Base-by-base conservation (phyloP, 1,284 basidiomycete species). In the Fistulinella cinereoalba region DNA sequence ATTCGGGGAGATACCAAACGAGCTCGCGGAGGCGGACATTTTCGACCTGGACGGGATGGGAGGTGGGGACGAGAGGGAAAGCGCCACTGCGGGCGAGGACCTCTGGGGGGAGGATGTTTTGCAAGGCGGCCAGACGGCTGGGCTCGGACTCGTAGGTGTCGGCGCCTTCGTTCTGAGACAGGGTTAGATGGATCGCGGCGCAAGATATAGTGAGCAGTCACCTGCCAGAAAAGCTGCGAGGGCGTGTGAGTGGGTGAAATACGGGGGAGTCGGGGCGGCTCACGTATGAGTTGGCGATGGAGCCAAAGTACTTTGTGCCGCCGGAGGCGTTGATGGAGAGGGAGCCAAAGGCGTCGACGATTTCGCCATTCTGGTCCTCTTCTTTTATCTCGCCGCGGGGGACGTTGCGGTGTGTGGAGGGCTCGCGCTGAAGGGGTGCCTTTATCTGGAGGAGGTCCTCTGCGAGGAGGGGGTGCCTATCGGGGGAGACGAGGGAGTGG, bases 241-340 rank as follows among this genome's bases (percentile, higher is more conserved):
- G 10, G 27, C 2, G 27, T 25, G n/a, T 19, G 18, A 23, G 42
- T 50, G n/a, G 51, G 28, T 32, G 21, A 44, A 10, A 39, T 7
- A 12, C 7, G 6, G 3, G 7, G 1, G 8, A 4, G 8, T n/a
- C 13, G 28, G 25, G 22, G 15, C 6, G 23, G 6, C 58, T 50
- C 55, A 88, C 85, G 77, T 78, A 85, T n/a, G 86, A 88, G 51
- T 82, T 87, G 18, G 86, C 86, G 23, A 76, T 83, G 33, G 82
- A 81, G 4, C 85, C 86, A 54, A 77, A 87, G 58, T 85, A 88
- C 56, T 83, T 87, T 18, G 84, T 77, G 36, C 79, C 77, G 8
- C 85, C 85, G 1, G 80, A 79, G 21, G 83, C 68, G 43, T 73
- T 81, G 52, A 89, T 84, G 11, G 82, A 80, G 10, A 89, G 67